phyloP scores from a whole-genome alignment of 2,329 filamentous ascomycete genomes.

The Cladosporium colombiae region DNA sequence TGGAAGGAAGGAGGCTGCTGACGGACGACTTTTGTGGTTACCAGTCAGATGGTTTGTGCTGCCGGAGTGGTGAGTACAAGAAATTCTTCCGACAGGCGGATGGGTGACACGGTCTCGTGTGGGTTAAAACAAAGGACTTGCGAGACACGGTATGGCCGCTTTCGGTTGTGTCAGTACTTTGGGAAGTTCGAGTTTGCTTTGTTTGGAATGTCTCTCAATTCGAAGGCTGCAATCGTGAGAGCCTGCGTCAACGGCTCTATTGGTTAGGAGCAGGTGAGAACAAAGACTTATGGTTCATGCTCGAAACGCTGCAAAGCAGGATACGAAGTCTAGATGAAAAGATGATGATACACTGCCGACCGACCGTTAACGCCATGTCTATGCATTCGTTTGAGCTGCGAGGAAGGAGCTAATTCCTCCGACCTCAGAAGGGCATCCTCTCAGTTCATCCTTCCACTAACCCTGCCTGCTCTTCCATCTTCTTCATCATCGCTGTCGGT shows the following conservation, averaged over 20 bases:
- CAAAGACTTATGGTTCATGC: neutral
- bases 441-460: conserved; percentile 2
- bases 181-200: neutral
- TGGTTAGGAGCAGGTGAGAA: neutral
- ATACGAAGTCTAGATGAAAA: neutral
- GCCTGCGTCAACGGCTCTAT: neutral
- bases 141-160: neutral
- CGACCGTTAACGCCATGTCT: neutral
- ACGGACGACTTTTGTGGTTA: neutral
- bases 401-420: neutral
- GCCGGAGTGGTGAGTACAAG: neutral
- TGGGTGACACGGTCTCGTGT: neutral
- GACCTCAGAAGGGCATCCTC: neutral
- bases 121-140: neutral
- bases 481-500: conserved; percentile 24
- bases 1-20: neutral
- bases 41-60: neutral
- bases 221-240: neutral
- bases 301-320: neutral
- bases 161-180: neutral
- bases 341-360: neutral
- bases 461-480: conserved; percentile 15
- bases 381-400: neutral
- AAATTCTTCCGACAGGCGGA: neutral
- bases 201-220: neutral